phyloP scores from a whole-genome alignment of 768 basidiomycete genomes.

The Coprinopsis cinerea region DNA sequence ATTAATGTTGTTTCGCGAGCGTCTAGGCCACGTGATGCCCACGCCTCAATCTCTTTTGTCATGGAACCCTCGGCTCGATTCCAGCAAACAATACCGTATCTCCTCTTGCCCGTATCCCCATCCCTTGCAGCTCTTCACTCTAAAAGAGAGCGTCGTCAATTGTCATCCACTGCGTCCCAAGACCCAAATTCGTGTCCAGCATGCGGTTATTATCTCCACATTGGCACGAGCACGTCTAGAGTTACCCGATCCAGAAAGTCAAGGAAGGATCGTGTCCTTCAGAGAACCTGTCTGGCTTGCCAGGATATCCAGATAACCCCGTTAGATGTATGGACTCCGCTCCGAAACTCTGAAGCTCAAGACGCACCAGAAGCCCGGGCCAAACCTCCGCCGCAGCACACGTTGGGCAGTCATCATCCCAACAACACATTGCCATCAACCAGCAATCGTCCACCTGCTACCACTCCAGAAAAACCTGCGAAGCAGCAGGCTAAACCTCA shows the following conservation, averaged over 20 bases:
- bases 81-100: conserved; percentile 40
- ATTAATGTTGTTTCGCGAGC: conserved; percentile 13
- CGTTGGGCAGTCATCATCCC: not conserved
- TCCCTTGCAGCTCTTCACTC: conserved; percentile 60
- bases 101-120: conserved; percentile 46
- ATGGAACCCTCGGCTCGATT: conserved; percentile 37
- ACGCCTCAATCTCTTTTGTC: conserved; percentile 2
- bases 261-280: conserved; percentile 14
- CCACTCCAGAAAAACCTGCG: conserved; percentile 6
- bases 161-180: conserved; percentile 10
- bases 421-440: not conserved
- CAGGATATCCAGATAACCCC: conserved; percentile 17
- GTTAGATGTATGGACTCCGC: conserved; percentile 10
- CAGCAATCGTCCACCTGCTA: conserved; percentile 5
- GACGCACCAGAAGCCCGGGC: not conserved
- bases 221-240: conserved; percentile 25
- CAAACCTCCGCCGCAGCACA: not conserved
- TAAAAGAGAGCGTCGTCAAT: not conserved
- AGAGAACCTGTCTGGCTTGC: conserved; percentile 27
- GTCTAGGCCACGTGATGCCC: not conserved
- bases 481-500: not conserved
- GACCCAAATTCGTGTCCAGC: conserved; percentile 34
- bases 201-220: conserved; percentile 48
- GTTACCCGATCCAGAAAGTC: conserved; percentile 7
- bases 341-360: not conserved